phyloP scores from a whole-genome alignment of 306 rosid genomes.

The cucumber (Cucumis sativus) region DNA sequence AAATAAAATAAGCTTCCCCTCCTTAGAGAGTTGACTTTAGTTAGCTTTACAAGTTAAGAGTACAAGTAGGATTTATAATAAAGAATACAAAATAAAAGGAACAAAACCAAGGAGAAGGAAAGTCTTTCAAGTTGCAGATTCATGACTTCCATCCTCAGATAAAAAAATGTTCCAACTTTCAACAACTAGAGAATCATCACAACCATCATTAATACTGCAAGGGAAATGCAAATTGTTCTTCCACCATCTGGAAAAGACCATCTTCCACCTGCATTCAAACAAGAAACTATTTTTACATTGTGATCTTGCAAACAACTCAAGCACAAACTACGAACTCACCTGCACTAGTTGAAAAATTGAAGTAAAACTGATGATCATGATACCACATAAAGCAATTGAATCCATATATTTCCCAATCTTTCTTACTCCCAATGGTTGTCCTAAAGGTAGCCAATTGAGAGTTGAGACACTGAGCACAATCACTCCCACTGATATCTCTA shows the following conservation, averaged over 20 bases:
- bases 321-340: slow-evolving; percentile 16
- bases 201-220: slow-evolving; percentile 10
- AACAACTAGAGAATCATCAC: slow-evolving; percentile 8
- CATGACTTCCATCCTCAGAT: not conserved
- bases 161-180: not conserved
- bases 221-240: not conserved
- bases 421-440: slow-evolving; percentile 30
- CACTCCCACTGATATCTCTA: slow-evolving; percentile 30
- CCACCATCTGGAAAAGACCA: slow-evolving; percentile 10
- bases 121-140: not conserved
- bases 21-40: not conserved
- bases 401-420: slow-evolving; percentile 48
- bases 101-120: not conserved
- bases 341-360: slow-evolving; percentile 28
- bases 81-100: not conserved
- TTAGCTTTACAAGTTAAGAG: slow-evolving; percentile 4
- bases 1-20: not conserved
- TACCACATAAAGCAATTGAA: slow-evolving; percentile 49
- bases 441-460: slow-evolving; percentile 25
- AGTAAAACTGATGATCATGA: slow-evolving; percentile 42
- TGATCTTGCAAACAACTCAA: not conserved
- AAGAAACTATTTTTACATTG: not conserved
- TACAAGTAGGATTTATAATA: not conserved
- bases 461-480: slow-evolving; percentile 32
- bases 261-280: slow-evolving; percentile 21